These are phyloP conservation scores for Rhizoclosmatium sp. DNA, from an alignment of 192 early-diverging fungal genomes.

Conservation along the genomic window DNA sequence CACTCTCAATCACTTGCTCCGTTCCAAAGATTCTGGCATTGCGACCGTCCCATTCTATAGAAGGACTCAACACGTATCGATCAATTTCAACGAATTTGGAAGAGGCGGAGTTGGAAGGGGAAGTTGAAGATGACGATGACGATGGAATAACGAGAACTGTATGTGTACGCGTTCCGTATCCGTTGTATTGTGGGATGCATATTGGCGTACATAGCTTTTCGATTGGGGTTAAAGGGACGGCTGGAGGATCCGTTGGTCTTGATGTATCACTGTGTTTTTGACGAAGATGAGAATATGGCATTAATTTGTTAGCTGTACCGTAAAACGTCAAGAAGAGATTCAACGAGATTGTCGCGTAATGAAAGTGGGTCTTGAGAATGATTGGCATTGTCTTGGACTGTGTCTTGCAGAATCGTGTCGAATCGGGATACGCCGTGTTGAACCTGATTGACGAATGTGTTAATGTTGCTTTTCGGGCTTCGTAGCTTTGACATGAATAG, in stretches of 20 bases:
- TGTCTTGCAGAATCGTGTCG: no score
- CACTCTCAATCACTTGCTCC: neutral
- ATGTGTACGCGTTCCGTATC: conserved; percentile 53
- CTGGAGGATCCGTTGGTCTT: neutral
- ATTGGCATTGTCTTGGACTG: no score
- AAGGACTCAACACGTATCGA: neutral
- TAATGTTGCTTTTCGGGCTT: neutral
- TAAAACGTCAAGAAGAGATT: conserved; percentile 10
- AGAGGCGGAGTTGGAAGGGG: neutral
- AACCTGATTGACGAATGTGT: neutral
- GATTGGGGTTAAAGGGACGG: neutral
- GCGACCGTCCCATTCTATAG: neutral
- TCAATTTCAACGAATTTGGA: conserved; percentile 17
- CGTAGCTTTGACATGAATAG: neutral
- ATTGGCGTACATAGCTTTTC: conserved; percentile 39
- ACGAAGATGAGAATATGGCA: neutral
- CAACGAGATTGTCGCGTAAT: neutral
- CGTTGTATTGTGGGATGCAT: conserved; percentile 43
- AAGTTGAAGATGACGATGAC: neutral
- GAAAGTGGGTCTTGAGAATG: no score
- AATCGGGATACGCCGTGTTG: neutral
- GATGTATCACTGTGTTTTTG: conserved; percentile 6
- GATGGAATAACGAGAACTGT: conserved; percentile 46
- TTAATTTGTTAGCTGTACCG: neutral
- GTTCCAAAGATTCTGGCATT: neutral